phyloP scores from a whole-genome alignment of 2,329 filamentous ascomycete genomes.

The Periconia sp. region DNA sequence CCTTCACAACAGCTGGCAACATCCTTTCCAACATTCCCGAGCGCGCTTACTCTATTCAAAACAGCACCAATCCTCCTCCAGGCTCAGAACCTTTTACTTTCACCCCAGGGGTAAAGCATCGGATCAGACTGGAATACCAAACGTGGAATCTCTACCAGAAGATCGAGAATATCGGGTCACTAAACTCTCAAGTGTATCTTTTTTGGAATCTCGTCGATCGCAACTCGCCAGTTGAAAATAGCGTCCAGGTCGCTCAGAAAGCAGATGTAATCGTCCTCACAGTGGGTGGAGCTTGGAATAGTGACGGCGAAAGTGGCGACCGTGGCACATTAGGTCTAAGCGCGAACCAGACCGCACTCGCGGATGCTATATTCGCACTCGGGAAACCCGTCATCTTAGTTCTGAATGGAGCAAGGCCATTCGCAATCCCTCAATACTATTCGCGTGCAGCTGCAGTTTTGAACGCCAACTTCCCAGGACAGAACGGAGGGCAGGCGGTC shows the following conservation, averaged over 20 bases:
- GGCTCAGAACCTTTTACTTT: conserved; percentile 45
- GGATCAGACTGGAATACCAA: conserved; percentile 47
- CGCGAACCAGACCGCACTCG: conserved; percentile 43
- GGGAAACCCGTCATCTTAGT: conserved; percentile 47
- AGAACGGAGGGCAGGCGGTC: conserved; percentile 75
- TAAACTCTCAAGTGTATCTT: conserved; percentile 47
- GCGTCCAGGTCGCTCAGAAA: conserved; percentile 37
- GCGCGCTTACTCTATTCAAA: conserved; percentile 39
- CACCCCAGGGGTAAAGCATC: conserved; percentile 33
- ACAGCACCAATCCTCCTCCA: conserved; percentile 41
- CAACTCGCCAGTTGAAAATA: conserved; percentile 33
- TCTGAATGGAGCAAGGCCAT: conserved; percentile 47
- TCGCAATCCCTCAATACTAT: conserved; percentile 46
- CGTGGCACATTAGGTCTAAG: conserved; percentile 43
- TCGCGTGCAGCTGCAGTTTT: conserved; percentile 44
- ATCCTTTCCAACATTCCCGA: conserved; percentile 48
- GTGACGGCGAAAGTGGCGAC: conserved; percentile 49
- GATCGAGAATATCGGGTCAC: conserved; percentile 42
- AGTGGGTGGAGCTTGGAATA: conserved; percentile 49
- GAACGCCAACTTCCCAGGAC: conserved; percentile 55
- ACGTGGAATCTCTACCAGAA: conserved; percentile 47
- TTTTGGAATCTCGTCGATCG: conserved; percentile 52
- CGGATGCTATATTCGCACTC: conserved; percentile 41
- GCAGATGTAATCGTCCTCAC: conserved; percentile 46
- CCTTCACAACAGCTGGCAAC: conserved; percentile 27